Conservation (phyloP, 768 basidiomycete genomes). For the Lentinula aciculospora region DNA sequence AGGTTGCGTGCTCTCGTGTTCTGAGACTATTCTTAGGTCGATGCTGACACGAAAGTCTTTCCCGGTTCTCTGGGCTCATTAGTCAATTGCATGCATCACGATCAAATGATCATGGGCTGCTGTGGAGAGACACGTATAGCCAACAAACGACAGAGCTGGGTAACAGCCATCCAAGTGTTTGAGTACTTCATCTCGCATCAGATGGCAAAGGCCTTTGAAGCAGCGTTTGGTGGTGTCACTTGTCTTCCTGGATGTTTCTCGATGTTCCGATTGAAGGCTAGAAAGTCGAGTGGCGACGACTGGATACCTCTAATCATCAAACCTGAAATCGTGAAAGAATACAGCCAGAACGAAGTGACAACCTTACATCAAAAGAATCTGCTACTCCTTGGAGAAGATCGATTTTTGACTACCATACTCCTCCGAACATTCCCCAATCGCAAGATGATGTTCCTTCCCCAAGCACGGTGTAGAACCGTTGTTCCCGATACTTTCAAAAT, state of each 20-base stretch:
- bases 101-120: slow-evolving; percentile 98
- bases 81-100: slow-evolving; percentile 98
- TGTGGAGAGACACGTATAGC: slow-evolving; percentile 99
- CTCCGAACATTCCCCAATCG: slow-evolving; percentile 95
- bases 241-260: slow-evolving; percentile 99
- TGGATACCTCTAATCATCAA: slow-evolving; percentile 98
- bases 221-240: slow-evolving; percentile 98
- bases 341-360: slow-evolving; percentile 89
- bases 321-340: slow-evolving; percentile 95
- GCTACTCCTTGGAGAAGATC: slow-evolving; percentile 94
- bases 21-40: slow-evolving; percentile 59
- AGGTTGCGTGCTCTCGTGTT: not conserved
- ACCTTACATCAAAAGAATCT: slow-evolving; percentile 98
- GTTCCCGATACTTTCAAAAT: slow-evolving; percentile 94
- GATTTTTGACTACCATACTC: slow-evolving; percentile 95
- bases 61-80: slow-evolving; percentile 85
- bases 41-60: slow-evolving; percentile 96
- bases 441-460: slow-evolving; percentile 99
- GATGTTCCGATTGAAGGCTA: slow-evolving; percentile 97
- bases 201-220: slow-evolving; percentile 96
- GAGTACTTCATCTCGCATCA: slow-evolving; percentile 99
- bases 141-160: slow-evolving; percentile 98
- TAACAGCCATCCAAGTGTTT: slow-evolving; percentile 96
- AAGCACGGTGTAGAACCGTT: slow-evolving; percentile 91
- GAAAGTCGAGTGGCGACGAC: slow-evolving; percentile 83